A percentile compares a stretch with the other conserved stretches of the same genome.
Conservation (phyloP, 2,329 filamentous ascomycete genomes). For the Neurospora sp. region DNA sequence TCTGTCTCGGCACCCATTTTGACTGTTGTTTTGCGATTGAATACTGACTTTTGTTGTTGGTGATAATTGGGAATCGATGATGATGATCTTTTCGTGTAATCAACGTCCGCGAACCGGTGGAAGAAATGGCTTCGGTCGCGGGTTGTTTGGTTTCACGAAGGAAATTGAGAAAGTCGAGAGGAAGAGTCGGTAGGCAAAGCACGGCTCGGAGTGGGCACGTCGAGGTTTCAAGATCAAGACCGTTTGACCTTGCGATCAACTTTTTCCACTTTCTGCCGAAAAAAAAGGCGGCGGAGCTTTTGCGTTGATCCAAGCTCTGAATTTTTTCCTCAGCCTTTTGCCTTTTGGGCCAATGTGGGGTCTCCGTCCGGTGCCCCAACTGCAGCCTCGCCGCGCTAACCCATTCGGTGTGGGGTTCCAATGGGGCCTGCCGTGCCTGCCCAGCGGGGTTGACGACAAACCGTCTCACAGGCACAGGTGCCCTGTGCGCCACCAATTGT, state of each 20-base stretch:
- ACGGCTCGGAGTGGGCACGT: constrained; percentile 9
- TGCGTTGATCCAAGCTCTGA: constrained; percentile 16
- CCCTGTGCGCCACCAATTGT: neutral
- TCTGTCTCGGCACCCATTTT: constrained; percentile 47
- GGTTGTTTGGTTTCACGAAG: constrained; percentile 2
- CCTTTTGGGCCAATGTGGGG: constrained; percentile 19
- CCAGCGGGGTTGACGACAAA: neutral
- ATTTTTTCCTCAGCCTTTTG: constrained; percentile 23
- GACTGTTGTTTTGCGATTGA: constrained; percentile 2
- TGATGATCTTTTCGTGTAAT: neutral
- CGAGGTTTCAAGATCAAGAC: neutral
- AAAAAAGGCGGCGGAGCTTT: neutral
- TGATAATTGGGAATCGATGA: constrained; percentile 4
- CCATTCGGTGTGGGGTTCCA: neutral
- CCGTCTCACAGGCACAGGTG: neutral
- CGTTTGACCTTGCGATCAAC: neutral
- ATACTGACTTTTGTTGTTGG: constrained; percentile 3
- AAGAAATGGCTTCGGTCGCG: constrained; percentile 1
- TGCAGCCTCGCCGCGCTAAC: constrained; percentile 5
- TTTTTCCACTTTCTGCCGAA: neutral
- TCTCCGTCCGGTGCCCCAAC: neutral
- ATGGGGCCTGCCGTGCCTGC: neutral
- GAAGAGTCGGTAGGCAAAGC: constrained; percentile 12
- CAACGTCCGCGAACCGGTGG: neutral
- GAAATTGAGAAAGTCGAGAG: constrained; percentile 3